A percentile compares a stretch with the other conserved stretches of the same genome.
Conservation (phyloP, 2,329 filamentous ascomycete species). For the Rhinocladiella mackenziei region DNA sequence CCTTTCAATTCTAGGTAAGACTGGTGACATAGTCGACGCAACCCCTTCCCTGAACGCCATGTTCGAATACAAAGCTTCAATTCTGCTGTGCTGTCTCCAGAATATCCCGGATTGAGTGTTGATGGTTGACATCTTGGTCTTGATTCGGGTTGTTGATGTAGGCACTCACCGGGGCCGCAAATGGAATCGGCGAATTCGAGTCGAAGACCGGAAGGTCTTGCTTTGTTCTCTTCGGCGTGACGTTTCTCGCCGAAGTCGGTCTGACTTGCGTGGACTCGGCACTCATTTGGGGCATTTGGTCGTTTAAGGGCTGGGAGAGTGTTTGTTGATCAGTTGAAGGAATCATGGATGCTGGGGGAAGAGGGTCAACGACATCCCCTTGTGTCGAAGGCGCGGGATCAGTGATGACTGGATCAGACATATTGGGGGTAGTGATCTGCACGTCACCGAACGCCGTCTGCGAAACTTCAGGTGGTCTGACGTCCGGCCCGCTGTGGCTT, state of each 20-base stretch:
- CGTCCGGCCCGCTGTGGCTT: no score
- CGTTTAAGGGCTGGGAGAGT: no score
- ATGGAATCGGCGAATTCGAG: conserved; percentile 43
- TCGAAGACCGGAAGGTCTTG: conserved; percentile 49
- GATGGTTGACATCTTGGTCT: not conserved
- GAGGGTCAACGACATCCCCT: not conserved
- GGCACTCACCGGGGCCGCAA: conserved; percentile 30
- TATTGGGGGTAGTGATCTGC: no score
- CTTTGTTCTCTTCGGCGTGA: conserved; percentile 33
- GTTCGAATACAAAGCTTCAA: conserved; percentile 1
- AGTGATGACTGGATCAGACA: no score
- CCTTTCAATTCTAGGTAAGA: no score
- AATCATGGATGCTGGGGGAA: no score
- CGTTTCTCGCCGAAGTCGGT: conserved; percentile 5
- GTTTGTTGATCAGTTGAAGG: no score
- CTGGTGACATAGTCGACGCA: no score
- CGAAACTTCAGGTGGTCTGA: no score
- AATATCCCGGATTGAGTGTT: conserved; percentile 40
- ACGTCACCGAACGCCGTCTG: no score
- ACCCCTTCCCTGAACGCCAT: no score
- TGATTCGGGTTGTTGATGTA: not conserved
- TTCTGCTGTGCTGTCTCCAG: conserved; percentile 39
- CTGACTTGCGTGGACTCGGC: not conserved
- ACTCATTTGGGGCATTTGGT: not conserved
- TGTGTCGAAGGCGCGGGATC: no score